Conservation (phyloP, 129 eudicot genomes). For the Solidago caesia region DNA sequence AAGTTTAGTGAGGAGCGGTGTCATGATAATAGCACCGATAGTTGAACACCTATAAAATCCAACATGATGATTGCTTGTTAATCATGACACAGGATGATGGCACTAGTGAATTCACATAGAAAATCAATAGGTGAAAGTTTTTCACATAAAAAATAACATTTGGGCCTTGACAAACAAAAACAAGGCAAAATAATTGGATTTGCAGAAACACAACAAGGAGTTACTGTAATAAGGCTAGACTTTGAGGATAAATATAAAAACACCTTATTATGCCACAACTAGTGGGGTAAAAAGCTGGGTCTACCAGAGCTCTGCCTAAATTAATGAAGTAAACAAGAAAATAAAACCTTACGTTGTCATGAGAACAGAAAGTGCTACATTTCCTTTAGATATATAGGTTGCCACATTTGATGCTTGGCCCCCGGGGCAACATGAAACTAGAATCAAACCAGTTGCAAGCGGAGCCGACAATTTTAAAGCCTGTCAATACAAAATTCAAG, state of each 20-base stretch:
- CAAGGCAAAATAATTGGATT: too few relatives aligned
- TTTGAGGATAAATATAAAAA: too few relatives aligned
- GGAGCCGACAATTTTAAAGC: slow-evolving; percentile 84
- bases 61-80: slow-evolving; percentile 15
- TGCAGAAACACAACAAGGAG: too few relatives aligned
- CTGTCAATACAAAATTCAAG: slow-evolving; percentile 43
- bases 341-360: slow-evolving; percentile 89
- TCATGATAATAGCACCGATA: slow-evolving; percentile 94
- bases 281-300: too few relatives aligned
- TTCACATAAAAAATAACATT: too few relatives aligned
- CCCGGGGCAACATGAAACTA: slow-evolving; percentile 99
- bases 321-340: neutral
- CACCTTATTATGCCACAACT: too few relatives aligned
- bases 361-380: slow-evolving; percentile 98
- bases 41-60: slow-evolving; percentile 80
- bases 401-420: slow-evolving; percentile 99
- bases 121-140: too few relatives aligned
- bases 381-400: slow-evolving; percentile 93
- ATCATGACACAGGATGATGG: neutral
- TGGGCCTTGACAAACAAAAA: too few relatives aligned
- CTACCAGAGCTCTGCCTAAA: too few relatives aligned
- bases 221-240: too few relatives aligned
- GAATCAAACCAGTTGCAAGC: slow-evolving; percentile 95
- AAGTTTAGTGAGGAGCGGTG: slow-evolving; percentile 93
- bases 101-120: too few relatives aligned